These are phyloP conservation scores for Musa balbisiana DNA, from an alignment of 202 grass and related monocot species.

Conservation along the genomic window DNA sequence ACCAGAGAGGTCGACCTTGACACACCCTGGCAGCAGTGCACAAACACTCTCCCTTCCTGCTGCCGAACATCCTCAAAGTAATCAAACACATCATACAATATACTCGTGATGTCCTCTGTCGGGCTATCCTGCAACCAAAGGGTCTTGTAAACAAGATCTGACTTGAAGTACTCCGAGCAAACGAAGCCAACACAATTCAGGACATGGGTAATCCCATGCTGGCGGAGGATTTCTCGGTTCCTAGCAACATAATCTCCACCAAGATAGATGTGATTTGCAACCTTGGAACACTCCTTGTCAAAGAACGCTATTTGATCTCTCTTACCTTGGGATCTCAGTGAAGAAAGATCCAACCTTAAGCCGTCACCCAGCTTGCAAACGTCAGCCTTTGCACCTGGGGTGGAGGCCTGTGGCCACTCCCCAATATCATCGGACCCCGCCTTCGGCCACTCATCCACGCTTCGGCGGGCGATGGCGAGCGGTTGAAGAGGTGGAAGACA, in stretches of 20 bases:
- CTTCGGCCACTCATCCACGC: conserved; percentile 75
- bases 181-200: conserved; percentile 93
- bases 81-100: conserved; percentile 91
- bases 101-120: conserved; percentile 93
- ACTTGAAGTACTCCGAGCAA: conserved; percentile 89
- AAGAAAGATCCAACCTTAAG: conserved; percentile 59
- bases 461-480: conserved; percentile 64
- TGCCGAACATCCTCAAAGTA: conserved; percentile 98
- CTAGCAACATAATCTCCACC: conserved; percentile 74
- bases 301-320: conserved; percentile 97
- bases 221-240: conserved; percentile 63
- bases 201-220: conserved; percentile 87
- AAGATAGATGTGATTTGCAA: conserved; percentile 80
- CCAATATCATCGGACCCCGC: conserved; percentile 76
- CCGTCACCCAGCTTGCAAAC: conserved; percentile 46
- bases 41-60: conserved; percentile 61
- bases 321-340: conserved; percentile 43
- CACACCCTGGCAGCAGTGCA: conserved; percentile 93
- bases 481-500: conserved; percentile 78
- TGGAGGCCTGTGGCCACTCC: conserved; percentile 80
- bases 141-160: conserved; percentile 73
- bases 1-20: conserved; percentile 81
- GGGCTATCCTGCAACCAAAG: conserved; percentile 96
- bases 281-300: conserved; percentile 98
- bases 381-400: conserved; percentile 42